Conservation (phyloP, 257 asterid species). For the Solanum paucissectum region DNA sequence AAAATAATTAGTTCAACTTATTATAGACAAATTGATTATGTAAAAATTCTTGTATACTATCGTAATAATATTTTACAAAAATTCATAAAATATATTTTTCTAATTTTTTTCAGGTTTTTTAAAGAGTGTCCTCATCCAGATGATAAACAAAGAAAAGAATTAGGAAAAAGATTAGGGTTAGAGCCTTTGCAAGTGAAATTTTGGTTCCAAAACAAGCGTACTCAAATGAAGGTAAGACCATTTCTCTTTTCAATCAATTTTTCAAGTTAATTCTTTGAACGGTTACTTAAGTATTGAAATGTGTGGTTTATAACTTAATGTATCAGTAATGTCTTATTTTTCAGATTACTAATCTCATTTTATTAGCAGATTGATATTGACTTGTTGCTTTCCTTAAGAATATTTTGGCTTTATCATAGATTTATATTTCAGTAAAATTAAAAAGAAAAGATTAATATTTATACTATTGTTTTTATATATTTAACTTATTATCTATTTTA, state of each 20-base stretch:
- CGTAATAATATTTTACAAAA: background rate
- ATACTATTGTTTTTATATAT: background rate
- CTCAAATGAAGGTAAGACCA: constrained; percentile 59
- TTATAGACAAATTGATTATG: background rate
- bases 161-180: constrained; percentile 56
- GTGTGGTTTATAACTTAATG: no score
- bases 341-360: background rate
- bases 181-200: constrained; percentile 90
- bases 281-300: background rate
- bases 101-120: constrained; percentile 29
- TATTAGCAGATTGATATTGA: background rate
- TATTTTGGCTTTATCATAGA: background rate
- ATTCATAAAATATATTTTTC: background rate
- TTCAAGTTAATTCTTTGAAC: background rate
- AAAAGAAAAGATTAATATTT: background rate
- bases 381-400: background rate
- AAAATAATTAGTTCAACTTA: background rate
- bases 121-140: constrained; percentile 95
- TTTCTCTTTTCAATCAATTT: background rate
- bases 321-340: background rate
- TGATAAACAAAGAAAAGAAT: constrained; percentile 88
- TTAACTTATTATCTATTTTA: background rate
- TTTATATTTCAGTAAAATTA: background rate
- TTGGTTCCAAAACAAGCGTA: constrained; percentile 96
- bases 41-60: background rate